Evolutionary conservation across 2,329 filamentous ascomycete genomes (phyloP).

Genomic region (Fusarium verrucosum): DNA sequence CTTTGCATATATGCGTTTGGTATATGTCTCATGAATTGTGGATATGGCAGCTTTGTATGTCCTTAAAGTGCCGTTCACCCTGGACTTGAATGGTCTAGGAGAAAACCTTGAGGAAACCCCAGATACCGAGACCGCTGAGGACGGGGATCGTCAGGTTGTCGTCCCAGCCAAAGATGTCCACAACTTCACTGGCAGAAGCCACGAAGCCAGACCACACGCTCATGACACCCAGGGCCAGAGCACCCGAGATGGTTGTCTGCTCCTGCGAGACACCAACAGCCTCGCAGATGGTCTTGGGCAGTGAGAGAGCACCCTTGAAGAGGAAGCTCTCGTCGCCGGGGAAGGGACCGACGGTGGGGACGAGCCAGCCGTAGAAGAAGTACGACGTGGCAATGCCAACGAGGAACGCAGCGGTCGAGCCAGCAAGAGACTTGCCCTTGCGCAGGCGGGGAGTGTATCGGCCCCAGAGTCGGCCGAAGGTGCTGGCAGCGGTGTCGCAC

Average conservation of each 20-base stretch:
- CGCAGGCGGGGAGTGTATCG: conserved; percentile 87
- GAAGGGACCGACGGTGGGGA: conserved; percentile 72
- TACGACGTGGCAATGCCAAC: conserved; percentile 85
- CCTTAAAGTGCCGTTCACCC: conserved; percentile 1
- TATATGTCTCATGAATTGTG: conserved; percentile 23
- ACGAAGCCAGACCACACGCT: conserved; percentile 88
- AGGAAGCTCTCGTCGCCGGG: conserved; percentile 76
- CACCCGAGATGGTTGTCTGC: conserved; percentile 72
- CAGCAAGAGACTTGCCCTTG: conserved; percentile 89
- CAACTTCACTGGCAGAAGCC: conserved; percentile 86
- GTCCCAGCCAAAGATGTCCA: conserved; percentile 93
- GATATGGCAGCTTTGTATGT: neutral
- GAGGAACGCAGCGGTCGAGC: conserved; percentile 82
- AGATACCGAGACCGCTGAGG: conserved; percentile 86
- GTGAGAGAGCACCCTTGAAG: conserved; percentile 78
- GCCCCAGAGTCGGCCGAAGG: conserved; percentile 89
- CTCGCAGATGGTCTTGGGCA: conserved; percentile 69
- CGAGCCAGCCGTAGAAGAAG: conserved; percentile 89
- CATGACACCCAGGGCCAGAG: conserved; percentile 79
- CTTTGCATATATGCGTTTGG: conserved; percentile 14
- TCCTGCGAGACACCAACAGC: conserved; percentile 68
- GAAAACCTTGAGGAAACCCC: conserved; percentile 91
- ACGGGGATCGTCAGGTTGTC: conserved; percentile 98
- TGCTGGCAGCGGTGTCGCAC: conserved; percentile 97
- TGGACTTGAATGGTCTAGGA: conserved; percentile 55